Conservation (phyloP, 495 filamentous ascomycete species). For the Cladorrhinum samala region DNA sequence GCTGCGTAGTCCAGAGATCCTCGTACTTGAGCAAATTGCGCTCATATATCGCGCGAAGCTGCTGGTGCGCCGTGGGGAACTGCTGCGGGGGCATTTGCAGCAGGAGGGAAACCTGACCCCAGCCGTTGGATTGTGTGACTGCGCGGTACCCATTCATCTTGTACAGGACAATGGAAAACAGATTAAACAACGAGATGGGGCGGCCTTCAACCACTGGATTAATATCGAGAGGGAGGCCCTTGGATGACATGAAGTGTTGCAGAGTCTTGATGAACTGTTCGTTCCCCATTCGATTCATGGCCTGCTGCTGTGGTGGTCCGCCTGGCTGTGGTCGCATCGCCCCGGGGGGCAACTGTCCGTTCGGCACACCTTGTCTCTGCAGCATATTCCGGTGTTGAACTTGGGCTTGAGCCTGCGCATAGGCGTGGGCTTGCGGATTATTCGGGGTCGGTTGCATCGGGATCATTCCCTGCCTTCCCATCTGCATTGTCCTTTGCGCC, state of each 20-base stretch:
- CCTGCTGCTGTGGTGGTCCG: slow-evolving; percentile 16
- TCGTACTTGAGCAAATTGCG: slow-evolving; percentile 70
- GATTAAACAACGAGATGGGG: slow-evolving; percentile 60
- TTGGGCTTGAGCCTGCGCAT: slow-evolving; percentile 30
- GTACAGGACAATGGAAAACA: slow-evolving; percentile 70
- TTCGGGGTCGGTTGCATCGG: slow-evolving; percentile 8
- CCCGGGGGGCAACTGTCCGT: slow-evolving; percentile 42
- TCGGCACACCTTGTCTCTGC: slow-evolving; percentile 41
- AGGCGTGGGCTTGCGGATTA: slow-evolving; percentile 25
- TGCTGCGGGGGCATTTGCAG: slow-evolving; percentile 63
- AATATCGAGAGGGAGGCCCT: slow-evolving; percentile 60
- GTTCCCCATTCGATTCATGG: slow-evolving; percentile 24
- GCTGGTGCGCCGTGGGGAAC: slow-evolving; percentile 55
- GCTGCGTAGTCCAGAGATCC: slow-evolving; percentile 56
- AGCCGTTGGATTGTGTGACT: slow-evolving; percentile 59
- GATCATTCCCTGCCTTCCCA: slow-evolving; percentile 38
- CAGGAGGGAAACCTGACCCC: slow-evolving; percentile 62
- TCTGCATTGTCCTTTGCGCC: slow-evolving; percentile 47
- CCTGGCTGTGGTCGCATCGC: slow-evolving; percentile 36
- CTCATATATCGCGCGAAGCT: slow-evolving; percentile 67
- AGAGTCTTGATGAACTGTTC: slow-evolving; percentile 74
- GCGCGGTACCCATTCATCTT: slow-evolving; percentile 69
- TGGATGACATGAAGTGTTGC: slow-evolving; percentile 61
- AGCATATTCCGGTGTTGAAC: slow-evolving; percentile 43
- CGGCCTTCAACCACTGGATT: slow-evolving; percentile 67